Base-by-base conservation (phyloP, 768 basidiomycete species). In the Kwoniella sp. region DNA sequence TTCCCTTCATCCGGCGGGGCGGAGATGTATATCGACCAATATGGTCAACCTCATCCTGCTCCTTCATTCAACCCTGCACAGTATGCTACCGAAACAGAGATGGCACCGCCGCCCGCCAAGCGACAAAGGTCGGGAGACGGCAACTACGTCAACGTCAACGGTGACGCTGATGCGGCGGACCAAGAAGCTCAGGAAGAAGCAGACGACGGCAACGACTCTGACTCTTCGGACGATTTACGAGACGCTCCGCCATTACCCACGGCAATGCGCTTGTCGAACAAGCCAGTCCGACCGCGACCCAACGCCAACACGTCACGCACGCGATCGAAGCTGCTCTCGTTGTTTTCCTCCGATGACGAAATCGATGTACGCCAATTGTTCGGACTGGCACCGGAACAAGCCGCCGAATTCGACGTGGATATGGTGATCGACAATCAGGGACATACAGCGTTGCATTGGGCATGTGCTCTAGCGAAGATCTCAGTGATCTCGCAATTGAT, bases 361-460 rank as follows among this genome's bases (percentile, higher is more conserved):
- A 58, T 67, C 29, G 56, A 75, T 48, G 60, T 79, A 2, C 66
- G 70, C 23, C 22, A 58, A 25, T 48, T 72, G 2, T 67, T 73
- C 30, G 79, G 75, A 41, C 54, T 77, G 17, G 54, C 67, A 5
- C 37, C 68, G 0, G 70, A 63, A 11, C 58, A 68, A n/a, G 61
- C 69, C 3, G 53, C 69, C 8, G 80, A 80, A 20, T 66, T 82
- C n/a, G 91, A 93, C 64, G 82, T 92, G 54, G 90, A 98, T 76
- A 84, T 86, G n/a, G 84, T 95, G 47, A 85, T 99, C 47, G 96
- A 99, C 73, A 92, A 96, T 69, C 90, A 93, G 73, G 92, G 92
- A 0, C 96, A 99, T 79, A 92, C 93, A 0, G 90, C 94, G 11
- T 84, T 99, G 15, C 96, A 99, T 78, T 86, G 97, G 67, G 94